These are phyloP conservation scores for Mycogone perniciosa DNA, from an alignment of 2,329 filamentous ascomycete genomes.

Conservation along the genomic window DNA sequence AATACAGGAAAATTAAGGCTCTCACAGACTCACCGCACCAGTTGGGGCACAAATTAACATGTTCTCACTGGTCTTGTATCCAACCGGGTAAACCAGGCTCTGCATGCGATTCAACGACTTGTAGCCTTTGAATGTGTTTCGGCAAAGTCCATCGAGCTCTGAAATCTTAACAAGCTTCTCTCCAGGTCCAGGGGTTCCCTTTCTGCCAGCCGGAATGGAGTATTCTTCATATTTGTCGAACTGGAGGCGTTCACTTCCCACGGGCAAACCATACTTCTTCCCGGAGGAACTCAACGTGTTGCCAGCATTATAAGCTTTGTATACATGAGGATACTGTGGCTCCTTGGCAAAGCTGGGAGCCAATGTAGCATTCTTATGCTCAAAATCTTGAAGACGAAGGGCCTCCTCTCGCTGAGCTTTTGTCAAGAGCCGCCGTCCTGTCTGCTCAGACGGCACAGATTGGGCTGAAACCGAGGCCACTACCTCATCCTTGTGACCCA, in stretches of 20 bases:
- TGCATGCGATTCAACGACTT: constrained; percentile 96
- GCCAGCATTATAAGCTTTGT: constrained; percentile 73
- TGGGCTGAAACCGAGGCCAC: constrained; percentile 38
- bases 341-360: constrained; percentile 65
- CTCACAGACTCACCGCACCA: constrained; percentile 59
- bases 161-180: constrained; percentile 72
- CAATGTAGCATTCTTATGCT: constrained; percentile 74
- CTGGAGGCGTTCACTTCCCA: constrained; percentile 65
- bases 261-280: constrained; percentile 73
- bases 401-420: constrained; percentile 72
- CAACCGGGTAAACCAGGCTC: constrained; percentile 89
- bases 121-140: constrained; percentile 90
- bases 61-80: constrained; percentile 93
- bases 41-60: constrained; percentile 98
- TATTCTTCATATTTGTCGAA: constrained; percentile 83
- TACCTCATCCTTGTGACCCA: constrained; percentile 68
- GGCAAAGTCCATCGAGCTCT: constrained; percentile 82
- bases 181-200: constrained; percentile 65
- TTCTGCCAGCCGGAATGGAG: constrained; percentile 72
- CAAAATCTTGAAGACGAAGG: constrained; percentile 66
- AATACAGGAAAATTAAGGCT: not conserved
- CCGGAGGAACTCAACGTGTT: constrained; percentile 78
- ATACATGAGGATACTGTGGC: constrained; percentile 87
- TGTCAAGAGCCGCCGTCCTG: constrained; percentile 55
- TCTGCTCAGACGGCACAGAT: constrained; percentile 26